These are phyloP conservation scores for Daldinia loculata DNA, from an alignment of 495 filamentous ascomycete species.

Conservation along the genomic window DNA sequence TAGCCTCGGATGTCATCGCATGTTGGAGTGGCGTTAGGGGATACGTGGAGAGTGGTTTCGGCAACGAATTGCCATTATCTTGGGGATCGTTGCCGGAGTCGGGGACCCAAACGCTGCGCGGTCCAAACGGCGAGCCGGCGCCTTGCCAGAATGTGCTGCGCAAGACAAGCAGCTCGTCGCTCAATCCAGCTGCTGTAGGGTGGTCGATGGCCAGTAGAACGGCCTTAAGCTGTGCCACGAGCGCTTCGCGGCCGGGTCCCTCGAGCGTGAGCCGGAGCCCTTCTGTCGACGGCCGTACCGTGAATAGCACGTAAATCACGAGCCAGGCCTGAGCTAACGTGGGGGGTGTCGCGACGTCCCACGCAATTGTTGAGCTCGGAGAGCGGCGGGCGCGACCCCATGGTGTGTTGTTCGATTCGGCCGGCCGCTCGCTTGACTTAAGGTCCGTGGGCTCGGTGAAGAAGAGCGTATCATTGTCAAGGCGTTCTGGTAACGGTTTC, in stretches of 20 bases:
- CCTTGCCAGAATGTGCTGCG: conserved; percentile 73
- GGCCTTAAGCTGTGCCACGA: conserved; percentile 61
- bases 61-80: conserved; percentile 34
- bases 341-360: conserved; percentile 51
- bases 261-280: conserved; percentile 60
- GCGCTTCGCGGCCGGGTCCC: conserved; percentile 50
- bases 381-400: conserved; percentile 58
- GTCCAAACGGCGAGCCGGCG: conserved; percentile 69
- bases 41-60: conserved; percentile 58
- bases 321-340: conserved; percentile 70
- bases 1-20: conserved; percentile 57
- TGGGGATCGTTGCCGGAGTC: conserved; percentile 35
- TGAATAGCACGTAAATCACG: conserved; percentile 66
- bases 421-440: conserved; percentile 56
- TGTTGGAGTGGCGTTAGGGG: conserved; percentile 64
- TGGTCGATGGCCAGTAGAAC: conserved; percentile 62
- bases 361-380: conserved; percentile 49
- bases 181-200: conserved; percentile 46
- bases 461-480: conserved; percentile 50
- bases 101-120: conserved; percentile 68
- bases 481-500: conserved; percentile 40
- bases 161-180: conserved; percentile 53
- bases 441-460: conserved; percentile 56
- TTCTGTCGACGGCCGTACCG: conserved; percentile 62
- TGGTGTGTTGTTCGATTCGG: conserved; percentile 56